These are phyloP conservation scores for Mediolabrus comicus DNA, from an alignment of 108 stramenopile species.

Conservation along the genomic window DNA sequence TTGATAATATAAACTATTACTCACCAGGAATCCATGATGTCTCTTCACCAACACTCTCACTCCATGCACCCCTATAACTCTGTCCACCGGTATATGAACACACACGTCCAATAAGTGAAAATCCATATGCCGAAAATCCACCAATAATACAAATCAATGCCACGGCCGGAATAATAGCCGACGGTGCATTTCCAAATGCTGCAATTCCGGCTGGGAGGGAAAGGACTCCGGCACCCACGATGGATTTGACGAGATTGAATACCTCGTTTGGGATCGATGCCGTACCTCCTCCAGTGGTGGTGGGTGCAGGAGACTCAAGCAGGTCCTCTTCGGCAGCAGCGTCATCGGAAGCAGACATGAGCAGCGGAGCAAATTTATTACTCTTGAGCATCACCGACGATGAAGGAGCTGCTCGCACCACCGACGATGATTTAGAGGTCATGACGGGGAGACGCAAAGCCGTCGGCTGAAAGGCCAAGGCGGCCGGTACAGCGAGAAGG, in stretches of 20 bases:
- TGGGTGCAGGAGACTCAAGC: too few species aligned
- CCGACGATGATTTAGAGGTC: not conserved
- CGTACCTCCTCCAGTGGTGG: conserved; percentile 22
- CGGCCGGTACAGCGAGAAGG: not conserved
- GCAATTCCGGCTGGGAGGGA: conserved; percentile 91
- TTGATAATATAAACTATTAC: too few species aligned
- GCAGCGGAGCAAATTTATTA: not conserved
- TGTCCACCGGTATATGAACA: conserved; percentile 66
- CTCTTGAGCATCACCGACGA: not conserved
- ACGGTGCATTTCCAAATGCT: conserved; percentile 85
- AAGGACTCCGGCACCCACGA: conserved; percentile 93
- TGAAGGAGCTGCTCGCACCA: not conserved
- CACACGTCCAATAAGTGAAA: conserved; percentile 80
- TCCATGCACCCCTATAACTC: conserved; percentile 87
- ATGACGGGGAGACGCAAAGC: not conserved
- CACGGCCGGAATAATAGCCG: conserved; percentile 76
- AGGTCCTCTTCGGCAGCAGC: not conserved
- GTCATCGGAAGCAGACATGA: not conserved
- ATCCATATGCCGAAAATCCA: conserved; percentile 78
- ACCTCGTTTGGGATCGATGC: conserved; percentile 72
- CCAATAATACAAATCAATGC: conserved; percentile 73
- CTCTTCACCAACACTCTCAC: conserved; percentile 49
- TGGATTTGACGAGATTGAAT: conserved; percentile 91
- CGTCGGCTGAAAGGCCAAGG: not conserved
- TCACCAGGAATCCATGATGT: conserved; percentile 68